Evolutionary conservation across 2,329 filamentous ascomycete genomes (phyloP).

Genomic region (Immersiporthe knoxdaviesiana): DNA sequence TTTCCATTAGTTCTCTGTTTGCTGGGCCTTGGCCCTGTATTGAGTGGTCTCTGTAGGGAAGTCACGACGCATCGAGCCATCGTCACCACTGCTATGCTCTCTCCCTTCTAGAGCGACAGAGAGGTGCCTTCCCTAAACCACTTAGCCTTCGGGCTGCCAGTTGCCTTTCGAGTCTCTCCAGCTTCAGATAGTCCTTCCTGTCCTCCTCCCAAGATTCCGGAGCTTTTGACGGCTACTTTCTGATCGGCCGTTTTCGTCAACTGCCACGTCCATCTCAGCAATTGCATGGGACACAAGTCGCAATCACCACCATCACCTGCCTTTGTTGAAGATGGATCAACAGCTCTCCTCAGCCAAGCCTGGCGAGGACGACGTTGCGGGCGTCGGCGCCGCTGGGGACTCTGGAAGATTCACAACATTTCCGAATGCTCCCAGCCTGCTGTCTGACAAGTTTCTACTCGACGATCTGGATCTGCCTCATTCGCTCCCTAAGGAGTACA

Average conservation of each 20-base stretch:
- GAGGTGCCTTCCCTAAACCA: background rate
- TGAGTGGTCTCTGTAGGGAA: background rate
- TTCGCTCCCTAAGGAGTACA: background rate
- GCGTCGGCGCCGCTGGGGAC: background rate
- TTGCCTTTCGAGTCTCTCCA: background rate
- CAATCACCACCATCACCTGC: background rate
- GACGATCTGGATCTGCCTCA: background rate
- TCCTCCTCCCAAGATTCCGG: background rate
- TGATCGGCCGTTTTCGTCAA: background rate
- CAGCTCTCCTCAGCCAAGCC: background rate
- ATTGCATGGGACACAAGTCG: background rate
- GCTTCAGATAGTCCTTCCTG: too few relatives aligned
- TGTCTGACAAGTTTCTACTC: slow-evolving; percentile 10
- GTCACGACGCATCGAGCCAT: background rate
- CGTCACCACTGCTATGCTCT: background rate
- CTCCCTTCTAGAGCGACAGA: background rate
- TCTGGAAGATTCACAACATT: slow-evolving; percentile 8
- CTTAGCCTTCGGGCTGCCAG: background rate
- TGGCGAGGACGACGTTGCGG: background rate
- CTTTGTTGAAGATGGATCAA: slow-evolving; percentile 16
- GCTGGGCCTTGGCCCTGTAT: background rate
- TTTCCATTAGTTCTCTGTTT: background rate
- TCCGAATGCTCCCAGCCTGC: slow-evolving; percentile 1
- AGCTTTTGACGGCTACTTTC: background rate
- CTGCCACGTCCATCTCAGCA: background rate